Evolutionary conservation across 257 asterid species (phyloP).

Genomic region (Cruciata laevipes): DNA sequence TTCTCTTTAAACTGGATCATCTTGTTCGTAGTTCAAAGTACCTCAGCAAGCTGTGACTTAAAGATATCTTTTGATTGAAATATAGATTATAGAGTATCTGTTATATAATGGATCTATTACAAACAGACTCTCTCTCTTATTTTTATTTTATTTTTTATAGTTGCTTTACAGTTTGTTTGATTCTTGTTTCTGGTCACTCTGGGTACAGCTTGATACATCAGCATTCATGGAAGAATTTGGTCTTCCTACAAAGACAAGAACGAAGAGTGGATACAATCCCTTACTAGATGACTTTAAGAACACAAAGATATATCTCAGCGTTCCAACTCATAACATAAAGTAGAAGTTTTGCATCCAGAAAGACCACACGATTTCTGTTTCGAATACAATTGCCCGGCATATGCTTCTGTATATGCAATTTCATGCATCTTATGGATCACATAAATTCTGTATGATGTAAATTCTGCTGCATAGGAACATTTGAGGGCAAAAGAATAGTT

Average conservation of each 20-base stretch:
- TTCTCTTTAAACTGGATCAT: background rate
- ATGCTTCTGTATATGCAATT: background rate
- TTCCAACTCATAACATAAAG: slow-evolving; percentile 82
- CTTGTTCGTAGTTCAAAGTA: background rate
- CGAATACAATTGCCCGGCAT: too few species aligned
- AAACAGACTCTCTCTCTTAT: background rate
- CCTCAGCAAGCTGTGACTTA: background rate
- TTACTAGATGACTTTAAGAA: slow-evolving; percentile 96
- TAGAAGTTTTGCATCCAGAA: slow-evolving; percentile 23
- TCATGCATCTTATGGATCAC: background rate
- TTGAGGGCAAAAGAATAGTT: background rate
- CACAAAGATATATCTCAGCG: slow-evolving; percentile 85
- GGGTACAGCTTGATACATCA: slow-evolving; percentile 71
- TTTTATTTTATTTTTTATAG: too few species aligned
- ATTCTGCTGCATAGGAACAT: background rate
- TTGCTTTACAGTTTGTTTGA: background rate
- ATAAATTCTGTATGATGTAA: background rate
- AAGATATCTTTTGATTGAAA: background rate
- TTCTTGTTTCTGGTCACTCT: slow-evolving; percentile 15
- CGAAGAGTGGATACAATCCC: slow-evolving; percentile 92
- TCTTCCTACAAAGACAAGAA: slow-evolving; percentile 83
- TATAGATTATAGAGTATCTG: background rate
- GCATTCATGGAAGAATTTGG: slow-evolving; percentile 97
- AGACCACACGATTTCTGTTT: background rate
- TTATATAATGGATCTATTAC: background rate